Evolutionary conservation across 352 stramenopile genomes (phyloP), one percentile per base, ranked within the genome.

Genomic region (Chrysophaeum taylorii): DNA sequence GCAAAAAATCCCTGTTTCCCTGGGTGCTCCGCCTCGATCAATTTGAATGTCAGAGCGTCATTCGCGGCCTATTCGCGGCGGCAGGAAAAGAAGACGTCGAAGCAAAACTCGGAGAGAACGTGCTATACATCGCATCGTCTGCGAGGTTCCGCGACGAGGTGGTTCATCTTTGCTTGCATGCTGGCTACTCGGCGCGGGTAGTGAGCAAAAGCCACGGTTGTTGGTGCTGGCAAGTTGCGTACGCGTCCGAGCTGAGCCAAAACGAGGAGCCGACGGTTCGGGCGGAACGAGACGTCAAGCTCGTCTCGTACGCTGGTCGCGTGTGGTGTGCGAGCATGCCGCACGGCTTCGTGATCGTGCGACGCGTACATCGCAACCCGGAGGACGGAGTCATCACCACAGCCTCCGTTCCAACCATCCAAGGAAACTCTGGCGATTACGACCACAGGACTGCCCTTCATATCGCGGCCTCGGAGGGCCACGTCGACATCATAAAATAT

Each of bases 391-490:
- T 48, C 41, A 48, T 48, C 41, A 21, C 21, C 41, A 21, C 14
- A 21, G 41, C 41, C 41, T 48, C 41, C 14, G 21, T 14, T 14
- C 41, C 41, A 14, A 48, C 41, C 41, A 48, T 48, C 41, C 41
- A 48, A n/a, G n/a, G n/a, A n/a, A n/a, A n/a, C n/a, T n/a, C 42
- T 21, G 35, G 48, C 12, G 69, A 74, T 66, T 73, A 77, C 38
- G 70, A 78, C 41, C 78, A 79, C 48, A 63, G 82, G 41, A 84
- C 79, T 39, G 79, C 80, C 25, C 64, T 78, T 50, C 74, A 78
- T 45, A 53, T 78, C 27, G 70, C 54, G 0, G 70, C 74, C 0
- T 66, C 66, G 16, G 72, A 76, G 60, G 74, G 74, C 38, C 72
- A 74, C 52, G 41, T 62, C 23, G 38, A 53, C 2, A 50, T 68